Evolutionary conservation across 1,139 yeast genomes (phyloP).

Genomic region (Hansenula sp.): DNA sequence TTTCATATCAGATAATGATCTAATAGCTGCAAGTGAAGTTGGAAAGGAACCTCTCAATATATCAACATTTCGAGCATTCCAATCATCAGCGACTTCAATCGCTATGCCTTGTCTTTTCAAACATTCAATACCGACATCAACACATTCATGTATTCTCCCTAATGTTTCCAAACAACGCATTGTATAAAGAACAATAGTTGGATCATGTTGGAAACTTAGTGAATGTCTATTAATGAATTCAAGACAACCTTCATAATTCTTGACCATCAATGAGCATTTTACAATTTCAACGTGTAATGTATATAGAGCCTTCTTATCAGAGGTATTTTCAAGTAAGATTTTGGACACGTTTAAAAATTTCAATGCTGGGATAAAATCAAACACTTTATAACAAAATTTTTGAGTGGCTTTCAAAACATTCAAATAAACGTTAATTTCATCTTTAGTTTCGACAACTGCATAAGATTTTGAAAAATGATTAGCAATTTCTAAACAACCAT

Average conservation of each 20-base stretch:
- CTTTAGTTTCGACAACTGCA: conserved; percentile 2
- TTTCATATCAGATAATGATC: conserved; percentile 29
- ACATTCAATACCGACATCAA: conserved; percentile 34
- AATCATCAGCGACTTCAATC: conserved; percentile 24
- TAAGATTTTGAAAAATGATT: conserved; percentile 15
- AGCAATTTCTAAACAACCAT: conserved; percentile 13
- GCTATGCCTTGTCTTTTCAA: conserved; percentile 30
- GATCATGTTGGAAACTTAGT: conserved; percentile 10
- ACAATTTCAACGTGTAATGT: conserved; percentile 13
- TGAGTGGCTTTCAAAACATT: conserved; percentile 11
- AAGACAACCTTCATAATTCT: conserved; percentile 8
- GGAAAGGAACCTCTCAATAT: conserved; percentile 34
- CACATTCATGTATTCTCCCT: conserved; percentile 32
- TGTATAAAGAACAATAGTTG: conserved; percentile 26
- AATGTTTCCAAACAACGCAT: conserved; percentile 39
- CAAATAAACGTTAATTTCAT: conserved; percentile 11
- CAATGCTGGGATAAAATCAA: conserved; percentile 15
- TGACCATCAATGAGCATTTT: conserved; percentile 11
- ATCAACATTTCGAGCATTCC: conserved; percentile 25
- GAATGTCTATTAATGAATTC: conserved; percentile 12
- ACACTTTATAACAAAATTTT: conserved; percentile 12
- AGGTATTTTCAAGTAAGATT: conserved; percentile 3
- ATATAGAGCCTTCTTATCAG: conserved; percentile 2
- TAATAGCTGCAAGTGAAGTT: conserved; percentile 39
- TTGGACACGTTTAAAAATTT: conserved; percentile 9